These are phyloP conservation scores for Penicillium olsonii DNA, from an alignment of 2,329 filamentous ascomycete species.

Conservation along the genomic window DNA sequence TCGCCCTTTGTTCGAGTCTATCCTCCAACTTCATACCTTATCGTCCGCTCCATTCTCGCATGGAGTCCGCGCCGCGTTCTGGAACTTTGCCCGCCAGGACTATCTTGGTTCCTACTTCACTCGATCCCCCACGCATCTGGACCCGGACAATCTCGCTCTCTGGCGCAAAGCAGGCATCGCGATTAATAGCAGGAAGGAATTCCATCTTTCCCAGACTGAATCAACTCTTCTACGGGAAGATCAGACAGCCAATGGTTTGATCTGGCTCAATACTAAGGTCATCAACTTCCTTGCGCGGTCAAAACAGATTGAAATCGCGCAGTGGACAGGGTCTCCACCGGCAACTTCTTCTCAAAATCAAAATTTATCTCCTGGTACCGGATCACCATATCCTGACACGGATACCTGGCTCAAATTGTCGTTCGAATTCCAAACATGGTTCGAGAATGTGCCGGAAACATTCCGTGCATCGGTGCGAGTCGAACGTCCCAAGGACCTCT, in stretches of 20 bases:
- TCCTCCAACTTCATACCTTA: slow-evolving; percentile 35
- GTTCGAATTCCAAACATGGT: slow-evolving; percentile 59
- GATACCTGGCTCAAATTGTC: slow-evolving; percentile 56
- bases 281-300: slow-evolving; percentile 63
- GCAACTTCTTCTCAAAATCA: slow-evolving; percentile 38
- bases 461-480: slow-evolving; percentile 58
- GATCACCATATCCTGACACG: slow-evolving; percentile 48
- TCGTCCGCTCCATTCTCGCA: slow-evolving; percentile 44
- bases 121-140: slow-evolving; percentile 57
- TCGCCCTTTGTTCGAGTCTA: slow-evolving; percentile 55
- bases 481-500: slow-evolving; percentile 38
- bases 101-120: slow-evolving; percentile 64
- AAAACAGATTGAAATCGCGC: slow-evolving; percentile 50
- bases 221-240: slow-evolving; percentile 57
- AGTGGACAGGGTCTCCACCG: slow-evolving; percentile 34
- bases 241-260: slow-evolving; percentile 60
- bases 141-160: slow-evolving; percentile 58
- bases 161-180: slow-evolving; percentile 64
- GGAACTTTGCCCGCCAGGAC: slow-evolving; percentile 65
- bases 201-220: slow-evolving; percentile 33
- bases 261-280: slow-evolving; percentile 64
- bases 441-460: slow-evolving; percentile 57
- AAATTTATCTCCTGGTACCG: background rate
- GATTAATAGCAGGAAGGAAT: slow-evolving; percentile 53
- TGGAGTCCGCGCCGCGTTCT: slow-evolving; percentile 60